Evolutionary conservation across 1,139 yeast species (phyloP).

Genomic region (Suhomyces choctaworum): DNA sequence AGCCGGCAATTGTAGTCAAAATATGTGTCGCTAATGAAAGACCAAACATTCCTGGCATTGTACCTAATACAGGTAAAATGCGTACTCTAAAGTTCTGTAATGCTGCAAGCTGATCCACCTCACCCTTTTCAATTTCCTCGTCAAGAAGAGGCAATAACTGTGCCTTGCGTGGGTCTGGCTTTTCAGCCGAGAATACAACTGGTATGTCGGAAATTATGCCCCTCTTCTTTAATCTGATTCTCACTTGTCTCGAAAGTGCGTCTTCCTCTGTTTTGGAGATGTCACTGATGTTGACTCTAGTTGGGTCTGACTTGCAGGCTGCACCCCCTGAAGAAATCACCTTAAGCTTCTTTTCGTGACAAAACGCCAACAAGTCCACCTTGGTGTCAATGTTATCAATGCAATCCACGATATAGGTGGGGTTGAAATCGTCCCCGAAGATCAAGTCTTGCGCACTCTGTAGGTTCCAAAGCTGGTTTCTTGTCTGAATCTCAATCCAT

Average conservation of each 20-base stretch:
- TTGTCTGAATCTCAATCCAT: slow-evolving; percentile 81
- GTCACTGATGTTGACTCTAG: slow-evolving; percentile 46
- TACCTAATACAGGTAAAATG: slow-evolving; percentile 90
- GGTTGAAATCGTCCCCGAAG: slow-evolving; percentile 53
- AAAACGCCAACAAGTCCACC: slow-evolving; percentile 79
- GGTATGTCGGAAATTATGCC: slow-evolving; percentile 81
- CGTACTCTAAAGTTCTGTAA: slow-evolving; percentile 88
- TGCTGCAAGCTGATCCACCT: slow-evolving; percentile 85
- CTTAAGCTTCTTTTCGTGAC: slow-evolving; percentile 56
- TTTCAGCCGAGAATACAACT: slow-evolving; percentile 89
- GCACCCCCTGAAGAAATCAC: slow-evolving; percentile 95
- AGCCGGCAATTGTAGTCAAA: slow-evolving; percentile 77
- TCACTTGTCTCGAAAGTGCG: slow-evolving; percentile 83
- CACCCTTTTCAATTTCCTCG: slow-evolving; percentile 74
- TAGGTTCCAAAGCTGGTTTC: slow-evolving; percentile 74
- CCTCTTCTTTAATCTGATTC: slow-evolving; percentile 75
- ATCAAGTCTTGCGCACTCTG: slow-evolving; percentile 63
- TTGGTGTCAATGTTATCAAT: slow-evolving; percentile 95
- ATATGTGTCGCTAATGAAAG: slow-evolving; percentile 83
- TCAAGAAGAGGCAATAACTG: slow-evolving; percentile 79
- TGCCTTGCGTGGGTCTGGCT: slow-evolving; percentile 95
- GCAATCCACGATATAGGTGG: slow-evolving; percentile 84
- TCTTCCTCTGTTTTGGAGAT: slow-evolving; percentile 76
- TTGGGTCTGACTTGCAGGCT: slow-evolving; percentile 64
- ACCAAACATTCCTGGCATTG: slow-evolving; percentile 96